phyloP scores from a whole-genome alignment of 192 early-diverging fungal species.

The Obelidium mucronatum region DNA sequence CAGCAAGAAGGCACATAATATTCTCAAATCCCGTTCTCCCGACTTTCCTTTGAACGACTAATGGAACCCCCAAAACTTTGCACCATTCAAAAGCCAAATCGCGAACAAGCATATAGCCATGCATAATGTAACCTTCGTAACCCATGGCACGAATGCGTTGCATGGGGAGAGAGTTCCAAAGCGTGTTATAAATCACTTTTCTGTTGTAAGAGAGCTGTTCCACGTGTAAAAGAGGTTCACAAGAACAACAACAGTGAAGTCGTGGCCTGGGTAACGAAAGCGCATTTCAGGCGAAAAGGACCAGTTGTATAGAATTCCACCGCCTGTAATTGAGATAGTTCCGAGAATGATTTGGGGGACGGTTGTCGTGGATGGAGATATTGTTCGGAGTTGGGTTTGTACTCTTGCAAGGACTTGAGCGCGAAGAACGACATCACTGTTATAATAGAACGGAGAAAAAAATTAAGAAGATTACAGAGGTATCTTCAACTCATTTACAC shows the following conservation, averaged over 20 bases:
- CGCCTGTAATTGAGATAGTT: slow-evolving; percentile 40
- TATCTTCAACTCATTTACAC: neutral
- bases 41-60: slow-evolving; percentile 1
- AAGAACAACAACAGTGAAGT: slow-evolving; percentile 38
- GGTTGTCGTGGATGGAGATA: slow-evolving; percentile 6
- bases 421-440: slow-evolving; percentile 42
- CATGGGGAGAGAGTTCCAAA: slow-evolving; percentile 4
- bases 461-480: neutral
- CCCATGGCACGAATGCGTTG: neutral
- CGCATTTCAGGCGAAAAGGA: neutral
- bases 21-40: slow-evolving; percentile 12
- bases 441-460: neutral
- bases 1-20: slow-evolving; percentile 7
- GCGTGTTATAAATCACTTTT: neutral
- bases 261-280: slow-evolving; percentile 44
- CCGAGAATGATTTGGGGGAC: slow-evolving; percentile 43
- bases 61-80: neutral
- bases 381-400: slow-evolving; percentile 12
- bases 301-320: slow-evolving; percentile 44
- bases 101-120: neutral
- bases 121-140: neutral
- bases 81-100: neutral
- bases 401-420: slow-evolving; percentile 22
- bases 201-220: neutral
- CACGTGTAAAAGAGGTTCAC: slow-evolving; percentile 29